Base-by-base conservation (phyloP, 129 eudicot genomes). In the Sambucus nigra region DNA sequence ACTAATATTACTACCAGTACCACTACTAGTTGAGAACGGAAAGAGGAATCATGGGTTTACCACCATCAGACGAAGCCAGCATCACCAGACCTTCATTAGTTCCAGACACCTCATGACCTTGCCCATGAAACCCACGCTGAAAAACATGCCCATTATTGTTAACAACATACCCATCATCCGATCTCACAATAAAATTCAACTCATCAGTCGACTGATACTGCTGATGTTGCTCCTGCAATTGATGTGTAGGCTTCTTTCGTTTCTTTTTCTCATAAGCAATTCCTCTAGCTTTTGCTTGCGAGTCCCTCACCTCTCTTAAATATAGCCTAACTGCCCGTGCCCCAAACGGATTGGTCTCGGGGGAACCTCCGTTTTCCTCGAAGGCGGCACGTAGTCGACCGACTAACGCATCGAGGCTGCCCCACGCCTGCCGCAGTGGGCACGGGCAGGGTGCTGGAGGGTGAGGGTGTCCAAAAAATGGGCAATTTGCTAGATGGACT, bases 381-480 rank as follows among this genome's bases (percentile, higher is more conserved):
- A 22, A 64, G 33, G 69, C 62, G 16, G 23, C 69, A 1, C 62
- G 26, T 5, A 64, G 54, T 29, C 69, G 69, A 32, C 62, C 18
- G 7, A 64, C 39, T 5, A 64, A 53, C 24, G 53, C 55, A 12
- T 64, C 35, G 9, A 54, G 69, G 54, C 69, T 64, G 13, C 55
- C 59, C 69, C 62, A 53, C 3, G 62, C 62, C 41, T 64, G 62
- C 8, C 26, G 42, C 8, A 53, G 62, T 5, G 54, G 69, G 45
- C 69, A 53, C 2, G 62, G 22, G 33, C 69, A 64, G n/a, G 44
- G 26, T 3, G 25, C 62, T 3, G 69, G 60, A 29, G 69, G 28
- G 14, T 53, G 18, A 25, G 62, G 61, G 16, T 64, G 55, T 0
- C 62, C 69, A 28, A 38, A 54, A 19, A 24, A 54, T n/a, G 51